Evolutionary conservation across 495 filamentous ascomycete genomes (phyloP).

Genomic region (Neohortaea acidophila): DNA sequence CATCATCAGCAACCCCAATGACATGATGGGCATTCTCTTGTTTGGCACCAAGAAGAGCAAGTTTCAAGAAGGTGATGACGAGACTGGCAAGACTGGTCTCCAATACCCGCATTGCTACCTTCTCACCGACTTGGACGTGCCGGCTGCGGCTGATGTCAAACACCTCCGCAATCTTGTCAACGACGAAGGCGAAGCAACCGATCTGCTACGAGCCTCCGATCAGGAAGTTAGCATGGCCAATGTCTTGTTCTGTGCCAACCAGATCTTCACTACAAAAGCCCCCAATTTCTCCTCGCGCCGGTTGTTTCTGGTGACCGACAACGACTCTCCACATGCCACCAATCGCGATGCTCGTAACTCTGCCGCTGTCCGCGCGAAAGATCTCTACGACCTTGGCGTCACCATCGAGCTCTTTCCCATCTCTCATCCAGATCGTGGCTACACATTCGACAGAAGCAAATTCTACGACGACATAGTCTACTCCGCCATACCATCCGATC

Average conservation of each 20-base stretch:
- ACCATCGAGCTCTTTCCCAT: conserved; percentile 91
- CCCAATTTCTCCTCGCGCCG: conserved; percentile 85
- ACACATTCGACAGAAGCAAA: conserved; percentile 65
- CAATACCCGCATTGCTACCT: conserved; percentile 88
- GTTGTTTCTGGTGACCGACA: conserved; percentile 89
- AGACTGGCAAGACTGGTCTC: conserved; percentile 37
- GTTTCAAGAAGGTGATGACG: conserved; percentile 55
- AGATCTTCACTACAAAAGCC: conserved; percentile 89
- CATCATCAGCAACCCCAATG: conserved; percentile 89
- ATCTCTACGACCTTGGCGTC: conserved; percentile 88
- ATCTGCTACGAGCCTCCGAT: conserved; percentile 47
- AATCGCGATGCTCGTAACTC: conserved; percentile 56
- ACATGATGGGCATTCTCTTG: conserved; percentile 95
- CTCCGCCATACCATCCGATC: conserved; percentile 38
- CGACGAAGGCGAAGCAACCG: conserved; percentile 45
- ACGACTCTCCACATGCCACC: conserved; percentile 68
- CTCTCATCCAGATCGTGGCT: conserved; percentile 40
- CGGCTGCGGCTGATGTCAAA: conserved; percentile 75
- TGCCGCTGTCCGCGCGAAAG: conserved; percentile 76
- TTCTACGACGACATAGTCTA: conserved; percentile 64
- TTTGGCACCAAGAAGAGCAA: conserved; percentile 81
- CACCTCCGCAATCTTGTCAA: conserved; percentile 57
- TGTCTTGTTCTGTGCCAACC: conserved; percentile 85
- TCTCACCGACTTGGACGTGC: conserved; percentile 74
- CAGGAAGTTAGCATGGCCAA: conserved; percentile 72